Base-by-base conservation (phyloP, 192 early-diverging fungal species). In the Linnemannia elongata region DNA sequence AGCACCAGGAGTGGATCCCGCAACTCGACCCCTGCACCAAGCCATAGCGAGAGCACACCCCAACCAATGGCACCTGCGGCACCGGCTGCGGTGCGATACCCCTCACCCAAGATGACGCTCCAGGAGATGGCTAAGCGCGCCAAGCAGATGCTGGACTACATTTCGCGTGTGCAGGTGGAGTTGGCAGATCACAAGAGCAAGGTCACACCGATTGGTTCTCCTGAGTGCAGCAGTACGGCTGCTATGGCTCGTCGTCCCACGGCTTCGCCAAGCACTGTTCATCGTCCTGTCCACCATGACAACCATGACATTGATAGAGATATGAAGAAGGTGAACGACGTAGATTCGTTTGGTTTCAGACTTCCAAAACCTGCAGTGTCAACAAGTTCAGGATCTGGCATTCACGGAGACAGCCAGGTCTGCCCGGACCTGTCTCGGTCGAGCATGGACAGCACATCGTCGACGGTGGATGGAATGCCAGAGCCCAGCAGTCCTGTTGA, bases 91-190 rank as follows among this genome's bases (percentile, higher is more conserved):
- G 78, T 93, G 13, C 89, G 90, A 74, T 89, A 90, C 52, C 94
- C 94, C 12, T 83, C 91, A 66, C 55, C 91, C 5, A 87, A 88
- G 54, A 90, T 94, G 81, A 88, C 90, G 20, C 79, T 95, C 44
- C 81, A 83, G 35, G 94, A 95, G 38, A 95, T 94, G 94, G 92
- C 89, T 49, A 92, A 90, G 77, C 90, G 94, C 22, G 92, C 92
- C 8, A 95, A 94, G 81, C 93, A 93, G 57, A 81, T 95, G 39
- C 74, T 92, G 44, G 94, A 95, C 72, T 94, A 92, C 77, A 90
- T 94, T 38, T 90, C 89, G 41, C 83, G 93, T 10, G 63, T 90
- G 33, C 90, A 92, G 69, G 80, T 90, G 18, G 87, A 88, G 41
- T 88, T 90, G 90, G 92, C 88, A 12, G 82, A 89, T 18, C 79